These are phyloP conservation scores for Tetrapisispora nanseiensis DNA, from an alignment of 805 yeast species.

Conservation along the genomic window DNA sequence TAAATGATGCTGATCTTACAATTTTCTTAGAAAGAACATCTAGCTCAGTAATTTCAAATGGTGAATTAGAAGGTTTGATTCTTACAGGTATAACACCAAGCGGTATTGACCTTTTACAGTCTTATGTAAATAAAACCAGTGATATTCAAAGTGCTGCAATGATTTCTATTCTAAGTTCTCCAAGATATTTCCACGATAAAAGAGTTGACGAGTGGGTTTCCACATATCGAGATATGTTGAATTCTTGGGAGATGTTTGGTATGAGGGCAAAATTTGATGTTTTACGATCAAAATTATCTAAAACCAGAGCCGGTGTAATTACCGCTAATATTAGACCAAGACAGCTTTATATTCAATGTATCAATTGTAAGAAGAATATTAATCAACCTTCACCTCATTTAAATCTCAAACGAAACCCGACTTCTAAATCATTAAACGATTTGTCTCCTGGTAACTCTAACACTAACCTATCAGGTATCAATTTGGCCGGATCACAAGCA, in stretches of 20 bases:
- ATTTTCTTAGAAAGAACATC: slow-evolving; percentile 63
- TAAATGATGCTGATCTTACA: slow-evolving; percentile 69
- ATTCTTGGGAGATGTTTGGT: slow-evolving; percentile 74
- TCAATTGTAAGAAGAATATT: slow-evolving; percentile 68
- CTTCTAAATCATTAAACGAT: not conserved
- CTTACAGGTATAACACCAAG: slow-evolving; percentile 86
- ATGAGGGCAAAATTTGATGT: slow-evolving; percentile 81
- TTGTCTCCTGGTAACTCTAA: not conserved
- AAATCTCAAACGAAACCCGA: not conserved
- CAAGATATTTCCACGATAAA: slow-evolving; percentile 65
- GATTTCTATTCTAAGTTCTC: slow-evolving; percentile 71
- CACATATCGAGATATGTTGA: slow-evolving; percentile 55
- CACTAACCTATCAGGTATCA: not conserved
- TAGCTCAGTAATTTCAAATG: slow-evolving; percentile 58
- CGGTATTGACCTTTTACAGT: slow-evolving; percentile 72
- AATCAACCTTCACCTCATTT: slow-evolving; percentile 20
- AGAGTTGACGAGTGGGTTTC: slow-evolving; percentile 74
- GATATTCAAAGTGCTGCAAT: slow-evolving; percentile 90
- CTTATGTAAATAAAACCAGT: slow-evolving; percentile 77
- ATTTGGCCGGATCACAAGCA: not conserved
- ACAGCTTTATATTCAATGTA: slow-evolving; percentile 75
- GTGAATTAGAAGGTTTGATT: slow-evolving; percentile 85
- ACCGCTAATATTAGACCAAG: slow-evolving; percentile 48
- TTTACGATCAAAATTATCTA: slow-evolving; percentile 54
- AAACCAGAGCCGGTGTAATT: slow-evolving; percentile 37